Percentiles rank a stretch among this genome's conserved stretches.
Evolutionary conservation across 805 yeast species (phyloP).

Genomic region (Helenozyma baotianmanensis): DNA sequence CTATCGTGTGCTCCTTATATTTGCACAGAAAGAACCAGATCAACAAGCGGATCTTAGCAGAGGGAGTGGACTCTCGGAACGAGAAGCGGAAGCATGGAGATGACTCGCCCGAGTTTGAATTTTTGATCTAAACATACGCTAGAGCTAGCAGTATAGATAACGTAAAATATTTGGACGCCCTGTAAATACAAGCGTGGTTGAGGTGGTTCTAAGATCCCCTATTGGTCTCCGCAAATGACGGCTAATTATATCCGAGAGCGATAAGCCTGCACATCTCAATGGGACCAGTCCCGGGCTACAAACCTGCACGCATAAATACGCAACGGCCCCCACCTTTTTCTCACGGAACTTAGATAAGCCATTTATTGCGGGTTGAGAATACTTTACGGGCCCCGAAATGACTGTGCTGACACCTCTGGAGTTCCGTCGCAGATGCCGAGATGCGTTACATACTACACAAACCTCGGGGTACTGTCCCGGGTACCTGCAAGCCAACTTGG

Average conservation of each 20-base stretch:
- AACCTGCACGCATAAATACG: too few species aligned
- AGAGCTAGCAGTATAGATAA: neutral
- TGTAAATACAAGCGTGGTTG: too few species aligned
- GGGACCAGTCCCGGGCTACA: too few species aligned
- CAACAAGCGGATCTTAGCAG: neutral
- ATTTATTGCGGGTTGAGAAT: too few species aligned
- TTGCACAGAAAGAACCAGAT: neutral
- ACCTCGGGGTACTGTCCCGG: conserved; percentile 20
- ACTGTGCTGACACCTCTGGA: conserved; percentile 5
- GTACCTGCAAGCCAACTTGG: conserved; percentile 35
- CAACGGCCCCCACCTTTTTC: too few species aligned
- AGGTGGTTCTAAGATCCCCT: too few species aligned
- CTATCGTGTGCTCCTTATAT: neutral
- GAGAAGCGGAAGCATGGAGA: neutral
- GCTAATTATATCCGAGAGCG: too few species aligned
- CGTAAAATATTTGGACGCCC: too few species aligned
- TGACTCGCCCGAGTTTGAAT: conserved; percentile 1
- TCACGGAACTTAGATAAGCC: too few species aligned
- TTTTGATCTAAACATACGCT: neutral
- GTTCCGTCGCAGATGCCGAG: conserved; percentile 5
- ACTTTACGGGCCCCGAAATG: too few species aligned
- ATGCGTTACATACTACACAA: conserved; percentile 1
- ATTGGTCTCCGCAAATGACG: too few species aligned
- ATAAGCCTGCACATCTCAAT: too few species aligned
- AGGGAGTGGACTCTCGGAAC: neutral